Conservation (phyloP, 441 rosid genomes). For the Breynia disticha region DNA sequence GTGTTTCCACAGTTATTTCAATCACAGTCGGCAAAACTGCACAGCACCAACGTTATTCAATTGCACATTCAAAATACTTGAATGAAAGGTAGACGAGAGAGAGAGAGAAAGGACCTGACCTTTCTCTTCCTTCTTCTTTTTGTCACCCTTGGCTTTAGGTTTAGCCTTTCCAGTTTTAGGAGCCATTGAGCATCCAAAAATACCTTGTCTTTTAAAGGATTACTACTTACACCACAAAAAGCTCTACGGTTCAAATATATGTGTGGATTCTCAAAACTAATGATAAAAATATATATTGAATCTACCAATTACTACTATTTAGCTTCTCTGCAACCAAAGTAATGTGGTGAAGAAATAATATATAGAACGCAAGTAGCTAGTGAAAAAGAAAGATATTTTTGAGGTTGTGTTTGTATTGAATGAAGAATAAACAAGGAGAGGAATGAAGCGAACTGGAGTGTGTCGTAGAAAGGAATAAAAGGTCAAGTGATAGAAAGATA, state of each 20-base stretch:
- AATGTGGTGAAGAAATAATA: too few relatives aligned
- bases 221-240: too few relatives aligned
- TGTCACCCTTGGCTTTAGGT: conserved; percentile 44
- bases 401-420: too few relatives aligned
- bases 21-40: conserved; percentile 48
- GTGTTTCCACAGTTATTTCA: conserved; percentile 43
- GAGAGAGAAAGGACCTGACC: conserved; percentile 31
- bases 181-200: conserved; percentile 33
- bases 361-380: not conserved
- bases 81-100: not conserved
- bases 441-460: conserved; percentile 1
- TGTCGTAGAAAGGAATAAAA: conserved; percentile 6
- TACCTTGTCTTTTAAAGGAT: too few relatives aligned
- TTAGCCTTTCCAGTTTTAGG: conserved; percentile 54
- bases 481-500: conserved; percentile 11
- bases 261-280: too few relatives aligned
- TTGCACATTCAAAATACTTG: not conserved
- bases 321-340: too few relatives aligned
- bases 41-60: not conserved
- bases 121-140: conserved; percentile 65
- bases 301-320: too few relatives aligned
- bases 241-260: too few relatives aligned
- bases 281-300: too few relatives aligned
- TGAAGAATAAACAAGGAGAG: not conserved
- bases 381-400: not conserved